phyloP scores from a whole-genome alignment of 345 rosid genomes.

The Litchi chinensis region DNA sequence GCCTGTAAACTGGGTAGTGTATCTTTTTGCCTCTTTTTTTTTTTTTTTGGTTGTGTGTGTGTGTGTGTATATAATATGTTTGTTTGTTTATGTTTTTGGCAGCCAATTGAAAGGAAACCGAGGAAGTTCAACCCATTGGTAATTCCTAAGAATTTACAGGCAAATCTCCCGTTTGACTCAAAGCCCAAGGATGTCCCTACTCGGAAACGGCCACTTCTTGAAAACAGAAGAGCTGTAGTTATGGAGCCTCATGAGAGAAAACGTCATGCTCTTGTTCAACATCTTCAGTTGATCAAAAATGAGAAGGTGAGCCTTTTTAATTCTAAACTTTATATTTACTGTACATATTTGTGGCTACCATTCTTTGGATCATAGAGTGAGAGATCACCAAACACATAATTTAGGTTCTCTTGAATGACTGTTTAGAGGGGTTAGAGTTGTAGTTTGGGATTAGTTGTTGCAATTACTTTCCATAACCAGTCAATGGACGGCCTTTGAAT shows the following conservation, averaged over 20 bases:
- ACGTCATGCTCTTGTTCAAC: conserved; percentile 60
- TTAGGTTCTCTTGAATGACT: neutral
- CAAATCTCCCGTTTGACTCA: conserved; percentile 68
- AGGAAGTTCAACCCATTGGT: conserved; percentile 78
- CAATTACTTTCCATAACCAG: neutral
- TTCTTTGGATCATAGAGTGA: neutral
- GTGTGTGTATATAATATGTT: neutral
- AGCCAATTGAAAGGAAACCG: conserved; percentile 76
- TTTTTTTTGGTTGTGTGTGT: neutral
- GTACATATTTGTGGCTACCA: neutral
- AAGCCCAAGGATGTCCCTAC: conserved; percentile 75
- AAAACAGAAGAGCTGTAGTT: conserved; percentile 72
- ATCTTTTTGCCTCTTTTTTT: neutral
- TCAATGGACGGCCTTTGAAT: neutral
- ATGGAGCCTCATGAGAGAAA: conserved; percentile 68
- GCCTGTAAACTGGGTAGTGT: neutral
- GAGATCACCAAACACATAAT: neutral
- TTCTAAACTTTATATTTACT: neutral
- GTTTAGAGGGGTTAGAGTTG: neutral
- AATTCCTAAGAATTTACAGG: conserved; percentile 73
- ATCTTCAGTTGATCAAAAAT: conserved; percentile 51
- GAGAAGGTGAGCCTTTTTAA: conserved; percentile 54
- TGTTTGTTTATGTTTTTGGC: conserved; percentile 19
- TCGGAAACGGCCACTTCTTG: conserved; percentile 52
- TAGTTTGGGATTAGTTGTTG: neutral